Conservation (phyloP, 345 rosid species). For the Sisymbrium irio region DNA sequence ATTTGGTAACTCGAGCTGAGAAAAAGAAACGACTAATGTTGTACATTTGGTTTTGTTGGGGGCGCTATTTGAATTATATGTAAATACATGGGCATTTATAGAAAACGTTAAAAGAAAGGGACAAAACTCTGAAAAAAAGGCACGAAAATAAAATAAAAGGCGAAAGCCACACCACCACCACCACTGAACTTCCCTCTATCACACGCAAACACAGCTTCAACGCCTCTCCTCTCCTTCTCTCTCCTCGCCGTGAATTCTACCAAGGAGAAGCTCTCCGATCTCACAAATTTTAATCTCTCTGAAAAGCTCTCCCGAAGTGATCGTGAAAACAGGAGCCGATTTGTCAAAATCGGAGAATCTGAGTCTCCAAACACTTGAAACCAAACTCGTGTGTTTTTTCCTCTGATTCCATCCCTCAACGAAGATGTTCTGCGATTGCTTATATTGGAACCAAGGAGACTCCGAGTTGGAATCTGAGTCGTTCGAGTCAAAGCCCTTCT, state of each 20-base stretch:
- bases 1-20: too few relatives aligned
- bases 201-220: slow-evolving; percentile 31
- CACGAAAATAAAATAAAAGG: neutral
- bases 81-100: slow-evolving; percentile 3
- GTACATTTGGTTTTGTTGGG: neutral
- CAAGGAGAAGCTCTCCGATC: slow-evolving; percentile 6
- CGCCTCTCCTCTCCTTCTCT: slow-evolving; percentile 13
- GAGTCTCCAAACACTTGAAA: slow-evolving; percentile 8
- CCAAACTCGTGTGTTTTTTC: slow-evolving; percentile 27
- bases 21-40: too few relatives aligned
- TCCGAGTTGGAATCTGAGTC: slow-evolving; percentile 32
- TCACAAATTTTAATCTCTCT: neutral
- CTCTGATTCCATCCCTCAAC: neutral
- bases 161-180: neutral
- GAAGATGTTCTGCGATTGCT: slow-evolving; percentile 66
- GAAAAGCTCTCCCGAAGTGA: neutral
- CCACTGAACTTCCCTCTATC: slow-evolving; percentile 24
- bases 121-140: neutral
- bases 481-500: slow-evolving; percentile 46
- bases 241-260: slow-evolving; percentile 21
- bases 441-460: slow-evolving; percentile 43
- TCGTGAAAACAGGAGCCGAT: neutral
- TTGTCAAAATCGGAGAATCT: neutral
- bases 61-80: slow-evolving; percentile 2
- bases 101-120: slow-evolving; percentile 16